Evolutionary conservation across 805 yeast genomes (phyloP), one percentile per base, ranked within the genome.

Genomic region (Millerozyma acaciae): DNA sequence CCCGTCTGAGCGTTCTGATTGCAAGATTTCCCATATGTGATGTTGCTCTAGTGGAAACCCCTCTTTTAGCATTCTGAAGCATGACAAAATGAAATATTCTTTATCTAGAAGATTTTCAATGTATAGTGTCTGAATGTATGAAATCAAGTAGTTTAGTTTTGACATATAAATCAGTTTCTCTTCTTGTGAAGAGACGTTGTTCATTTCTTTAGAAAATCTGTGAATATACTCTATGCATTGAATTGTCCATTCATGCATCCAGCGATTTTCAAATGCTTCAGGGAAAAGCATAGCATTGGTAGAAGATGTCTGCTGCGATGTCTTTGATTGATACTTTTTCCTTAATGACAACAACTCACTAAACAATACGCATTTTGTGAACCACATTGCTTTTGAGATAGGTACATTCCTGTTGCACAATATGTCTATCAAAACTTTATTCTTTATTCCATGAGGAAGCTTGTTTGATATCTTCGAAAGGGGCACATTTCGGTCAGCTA

Each of bases 201-300:
- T 27, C 51, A 64, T 50, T 20, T 70, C 75, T 26, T 66, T 62
- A 16, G 79, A 63, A 16, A 73, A 63, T 41, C 68, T 68, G 40
- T 72, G 77, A 8, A 80, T 45, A 44, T 68, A 83, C 35, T 75
- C 78, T 3, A 78, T 68, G 10, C 89, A 78, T 43, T 84, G 94
- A 26, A 79, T 84, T 0, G 97, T 84, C 97, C 97, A 90, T 51
- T 87, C 96, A 37, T 75, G 76, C 13, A 81, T 65, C 87, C 96
- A 82, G 30, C 70, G 75, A 16, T 60, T 54, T 38, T 79, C 83
- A n/a, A 67, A 44, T 16, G 44, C 43, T 16, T 62, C 57, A 12
- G 20, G 16, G 10, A 23, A 23, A 10, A 7, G 10, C 12, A 23
- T n/a, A 23, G 15, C 13, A 6, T 23, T 12, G 13, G 12, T n/a